A percentile compares a stretch with the other conserved stretches of the same genome.
Evolutionary conservation across 139 green algal species (phyloP).

Genomic region (Chloropicon primus): DNA sequence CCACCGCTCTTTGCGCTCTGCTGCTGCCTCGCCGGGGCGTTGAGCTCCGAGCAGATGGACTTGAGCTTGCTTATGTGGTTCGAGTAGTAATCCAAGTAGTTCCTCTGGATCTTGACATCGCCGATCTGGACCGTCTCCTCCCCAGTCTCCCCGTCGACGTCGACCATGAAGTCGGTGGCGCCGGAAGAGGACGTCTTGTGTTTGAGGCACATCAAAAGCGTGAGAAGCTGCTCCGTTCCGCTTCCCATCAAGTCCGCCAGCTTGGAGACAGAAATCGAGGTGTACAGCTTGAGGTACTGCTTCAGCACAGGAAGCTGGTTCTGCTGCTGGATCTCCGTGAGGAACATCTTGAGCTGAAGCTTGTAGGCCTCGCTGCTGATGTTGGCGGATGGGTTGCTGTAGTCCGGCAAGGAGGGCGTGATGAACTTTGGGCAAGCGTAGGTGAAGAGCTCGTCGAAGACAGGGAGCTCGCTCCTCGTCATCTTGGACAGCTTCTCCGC

Average conservation of each 20-base stretch:
- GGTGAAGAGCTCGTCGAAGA: slow-evolving; percentile 85
- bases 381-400: slow-evolving; percentile 25
- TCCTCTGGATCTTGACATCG: not conserved
- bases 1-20: not conserved
- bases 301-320: slow-evolving; percentile 49
- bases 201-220: slow-evolving; percentile 55
- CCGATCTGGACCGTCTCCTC: not conserved
- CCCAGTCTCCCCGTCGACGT: not conserved
- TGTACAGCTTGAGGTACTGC: slow-evolving; percentile 86
- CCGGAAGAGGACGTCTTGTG: not conserved
- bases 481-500: slow-evolving; percentile 64
- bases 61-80: not conserved
- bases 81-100: not conserved
- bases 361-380: slow-evolving; percentile 57
- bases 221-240: slow-evolving; percentile 41
- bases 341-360: slow-evolving; percentile 76
- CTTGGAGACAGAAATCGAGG: slow-evolving; percentile 68
- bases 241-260: slow-evolving; percentile 77
- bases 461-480: slow-evolving; percentile 18
- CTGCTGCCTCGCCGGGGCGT: not conserved
- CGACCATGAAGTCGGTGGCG: not conserved
- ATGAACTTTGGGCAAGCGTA: slow-evolving; percentile 97
- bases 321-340: slow-evolving; percentile 56
- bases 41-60: not conserved
- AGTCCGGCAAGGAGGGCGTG: slow-evolving; percentile 44